Conservation (phyloP, 1,139 yeast genomes). For the Kluyveromyces sp. region DNA sequence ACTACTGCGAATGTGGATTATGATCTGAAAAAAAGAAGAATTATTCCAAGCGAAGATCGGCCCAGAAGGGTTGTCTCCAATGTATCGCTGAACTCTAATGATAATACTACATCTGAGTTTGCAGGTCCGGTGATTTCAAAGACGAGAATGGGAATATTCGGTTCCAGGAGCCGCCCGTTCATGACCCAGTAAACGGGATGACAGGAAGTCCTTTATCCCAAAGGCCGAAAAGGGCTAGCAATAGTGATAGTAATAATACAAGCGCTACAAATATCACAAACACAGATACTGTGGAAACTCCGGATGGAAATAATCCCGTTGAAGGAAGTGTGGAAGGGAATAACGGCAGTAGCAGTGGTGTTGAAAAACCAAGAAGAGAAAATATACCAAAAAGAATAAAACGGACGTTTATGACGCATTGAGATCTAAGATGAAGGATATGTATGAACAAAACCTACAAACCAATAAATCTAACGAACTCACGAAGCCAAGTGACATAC, state of each 20-base stretch:
- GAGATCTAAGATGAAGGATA: constrained; percentile 1
- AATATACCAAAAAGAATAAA: background rate
- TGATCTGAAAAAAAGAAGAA: constrained; percentile 25
- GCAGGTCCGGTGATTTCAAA: constrained; percentile 13
- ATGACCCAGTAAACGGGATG: constrained; percentile 23
- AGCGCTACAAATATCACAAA: background rate
- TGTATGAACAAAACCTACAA: constrained; percentile 14
- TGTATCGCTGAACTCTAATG: background rate
- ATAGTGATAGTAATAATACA: background rate
- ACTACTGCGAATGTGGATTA: constrained; percentile 27
- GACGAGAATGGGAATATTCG: constrained; percentile 17
- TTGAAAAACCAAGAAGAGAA: background rate
- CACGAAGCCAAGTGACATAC: constrained; percentile 16
- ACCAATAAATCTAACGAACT: constrained; percentile 18
- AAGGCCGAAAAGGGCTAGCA: constrained; percentile 1
- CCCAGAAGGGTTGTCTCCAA: background rate
- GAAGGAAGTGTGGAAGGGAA: background rate
- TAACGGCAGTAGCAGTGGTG: background rate
- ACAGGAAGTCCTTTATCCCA: constrained; percentile 24
- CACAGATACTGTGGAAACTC: background rate
- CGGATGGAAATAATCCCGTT: too few species aligned
- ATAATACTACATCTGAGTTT: constrained; percentile 1
- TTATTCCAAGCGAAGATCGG: constrained; percentile 21
- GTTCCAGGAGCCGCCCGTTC: constrained; percentile 19
- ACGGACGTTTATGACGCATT: background rate